Evolutionary conservation across 352 stramenopile species (phyloP).

Genomic region (Pythium chondricola): DNA sequence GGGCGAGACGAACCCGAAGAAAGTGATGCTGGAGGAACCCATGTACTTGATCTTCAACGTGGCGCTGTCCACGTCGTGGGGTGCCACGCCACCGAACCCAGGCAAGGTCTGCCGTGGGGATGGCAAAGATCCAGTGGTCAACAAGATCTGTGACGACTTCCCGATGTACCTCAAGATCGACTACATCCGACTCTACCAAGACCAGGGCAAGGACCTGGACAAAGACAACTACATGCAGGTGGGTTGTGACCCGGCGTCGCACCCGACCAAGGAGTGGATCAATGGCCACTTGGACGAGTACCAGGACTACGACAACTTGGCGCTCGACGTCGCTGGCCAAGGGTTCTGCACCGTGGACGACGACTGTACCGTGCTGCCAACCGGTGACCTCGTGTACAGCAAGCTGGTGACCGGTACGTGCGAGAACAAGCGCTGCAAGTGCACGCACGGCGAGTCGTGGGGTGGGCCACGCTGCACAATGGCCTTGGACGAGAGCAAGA

Average conservation of each 20-base stretch:
- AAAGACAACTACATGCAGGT: constrained; percentile 35
- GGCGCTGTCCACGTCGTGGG: constrained; percentile 88
- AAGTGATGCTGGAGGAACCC: constrained; percentile 82
- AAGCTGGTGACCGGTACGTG: constrained; percentile 21
- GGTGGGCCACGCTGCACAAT: constrained; percentile 28
- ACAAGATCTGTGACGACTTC: constrained; percentile 38
- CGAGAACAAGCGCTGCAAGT: constrained; percentile 41
- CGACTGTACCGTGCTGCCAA: constrained; percentile 24
- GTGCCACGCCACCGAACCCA: constrained; percentile 42
- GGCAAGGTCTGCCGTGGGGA: constrained; percentile 34
- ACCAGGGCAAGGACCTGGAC: constrained; percentile 13
- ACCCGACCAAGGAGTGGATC: constrained; percentile 37
- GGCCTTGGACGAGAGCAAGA: constrained; percentile 11
- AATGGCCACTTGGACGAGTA: constrained; percentile 30
- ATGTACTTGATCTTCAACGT: constrained; percentile 94
- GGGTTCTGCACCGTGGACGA: constrained; percentile 22
- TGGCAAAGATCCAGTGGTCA: constrained; percentile 25
- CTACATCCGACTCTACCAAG: constrained; percentile 26
- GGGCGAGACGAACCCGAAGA: constrained; percentile 39
- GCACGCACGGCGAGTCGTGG: constrained; percentile 24
- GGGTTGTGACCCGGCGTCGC: constrained; percentile 26
- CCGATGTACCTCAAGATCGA: constrained; percentile 38
- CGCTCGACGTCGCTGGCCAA: constrained; percentile 18
- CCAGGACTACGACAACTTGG: constrained; percentile 25
- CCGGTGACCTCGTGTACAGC: constrained; percentile 15